Evolutionary conservation across 2,329 filamentous ascomycete genomes (phyloP).

Genomic region (Knufia petricola): DNA sequence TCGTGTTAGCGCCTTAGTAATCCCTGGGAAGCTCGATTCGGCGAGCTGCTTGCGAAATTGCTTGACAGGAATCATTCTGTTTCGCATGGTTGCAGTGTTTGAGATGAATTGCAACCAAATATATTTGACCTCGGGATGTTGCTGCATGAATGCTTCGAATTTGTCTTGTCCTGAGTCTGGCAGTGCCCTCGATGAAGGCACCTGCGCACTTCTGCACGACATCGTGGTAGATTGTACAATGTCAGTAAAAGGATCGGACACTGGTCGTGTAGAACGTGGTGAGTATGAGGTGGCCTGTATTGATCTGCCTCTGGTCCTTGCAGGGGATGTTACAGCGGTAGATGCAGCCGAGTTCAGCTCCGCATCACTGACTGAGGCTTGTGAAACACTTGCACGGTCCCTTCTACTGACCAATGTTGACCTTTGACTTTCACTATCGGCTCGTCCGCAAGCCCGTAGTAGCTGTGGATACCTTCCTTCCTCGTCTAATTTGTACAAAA

Average conservation of each 20-base stretch:
- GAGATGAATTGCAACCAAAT: slow-evolving; percentile 70
- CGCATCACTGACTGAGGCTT: slow-evolving; percentile 14
- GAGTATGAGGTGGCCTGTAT: background rate
- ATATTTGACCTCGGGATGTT: slow-evolving; percentile 49
- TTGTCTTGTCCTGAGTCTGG: background rate
- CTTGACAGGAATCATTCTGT: slow-evolving; percentile 57
- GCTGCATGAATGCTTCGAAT: slow-evolving; percentile 40
- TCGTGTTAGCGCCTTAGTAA: slow-evolving; percentile 56
- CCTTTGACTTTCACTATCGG: slow-evolving; percentile 17
- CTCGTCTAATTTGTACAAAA: slow-evolving; percentile 56
- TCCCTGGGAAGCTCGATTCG: slow-evolving; percentile 44
- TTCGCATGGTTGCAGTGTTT: slow-evolving; percentile 59
- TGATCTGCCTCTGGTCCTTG: slow-evolving; percentile 6
- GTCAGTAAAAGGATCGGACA: slow-evolving; percentile 1
- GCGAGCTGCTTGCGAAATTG: slow-evolving; percentile 43
- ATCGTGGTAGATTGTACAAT: background rate
- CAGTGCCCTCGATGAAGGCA: background rate
- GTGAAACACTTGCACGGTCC: slow-evolving; percentile 15
- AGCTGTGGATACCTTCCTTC: slow-evolving; percentile 24
- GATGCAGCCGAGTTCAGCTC: slow-evolving; percentile 10
- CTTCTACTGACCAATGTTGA: slow-evolving; percentile 14
- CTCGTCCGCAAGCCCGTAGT: slow-evolving; percentile 19
- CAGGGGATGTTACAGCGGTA: slow-evolving; percentile 4
- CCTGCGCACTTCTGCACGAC: background rate
- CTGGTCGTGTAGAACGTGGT: background rate